Conservation (phyloP, 371 early-diverging fungal species). For the Coemansia linderi region DNA sequence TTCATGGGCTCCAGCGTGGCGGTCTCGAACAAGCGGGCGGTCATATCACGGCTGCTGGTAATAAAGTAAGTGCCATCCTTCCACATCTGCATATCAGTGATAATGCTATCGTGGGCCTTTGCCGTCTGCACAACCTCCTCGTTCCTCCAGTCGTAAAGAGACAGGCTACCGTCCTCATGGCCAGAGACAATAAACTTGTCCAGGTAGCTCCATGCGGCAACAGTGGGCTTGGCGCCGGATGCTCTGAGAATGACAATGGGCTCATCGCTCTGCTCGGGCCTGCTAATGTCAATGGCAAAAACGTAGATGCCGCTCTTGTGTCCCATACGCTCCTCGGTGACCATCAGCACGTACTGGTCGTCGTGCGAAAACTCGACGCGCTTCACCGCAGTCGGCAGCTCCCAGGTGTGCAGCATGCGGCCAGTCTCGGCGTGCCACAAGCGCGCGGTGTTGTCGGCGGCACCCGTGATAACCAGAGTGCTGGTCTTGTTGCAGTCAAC, state of each 20-base stretch:
- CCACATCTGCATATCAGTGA: conserved; percentile 95
- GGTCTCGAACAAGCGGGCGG: conserved; percentile 88
- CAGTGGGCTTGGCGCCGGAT: conserved; percentile 82
- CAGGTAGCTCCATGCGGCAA: conserved; percentile 88
- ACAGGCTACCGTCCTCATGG: conserved; percentile 89
- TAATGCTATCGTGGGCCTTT: conserved; percentile 70
- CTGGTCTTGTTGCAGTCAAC: conserved; percentile 86
- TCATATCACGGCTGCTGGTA: conserved; percentile 95
- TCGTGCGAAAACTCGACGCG: conserved; percentile 90
- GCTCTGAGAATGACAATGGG: conserved; percentile 68
- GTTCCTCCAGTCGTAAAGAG: conserved; percentile 83
- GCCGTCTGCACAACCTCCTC: conserved; percentile 59
- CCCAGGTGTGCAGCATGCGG: conserved; percentile 83
- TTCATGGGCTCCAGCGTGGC: conserved; percentile 82
- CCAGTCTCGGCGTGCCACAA: conserved; percentile 97
- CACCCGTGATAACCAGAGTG: conserved; percentile 85
- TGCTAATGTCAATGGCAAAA: conserved; percentile 55
- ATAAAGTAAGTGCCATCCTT: conserved; percentile 94
- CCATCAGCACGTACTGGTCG: conserved; percentile 81
- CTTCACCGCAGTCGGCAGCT: conserved; percentile 87
- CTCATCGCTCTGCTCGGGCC: conserved; percentile 65
- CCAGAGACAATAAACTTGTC: conserved; percentile 91
- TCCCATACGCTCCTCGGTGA: conserved; percentile 97
- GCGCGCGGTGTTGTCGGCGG: conserved; percentile 92
- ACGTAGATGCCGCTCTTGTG: conserved; percentile 82